Evolutionary conservation across 257 asterid genomes (phyloP).

Genomic region (Plantago ovata): DNA sequence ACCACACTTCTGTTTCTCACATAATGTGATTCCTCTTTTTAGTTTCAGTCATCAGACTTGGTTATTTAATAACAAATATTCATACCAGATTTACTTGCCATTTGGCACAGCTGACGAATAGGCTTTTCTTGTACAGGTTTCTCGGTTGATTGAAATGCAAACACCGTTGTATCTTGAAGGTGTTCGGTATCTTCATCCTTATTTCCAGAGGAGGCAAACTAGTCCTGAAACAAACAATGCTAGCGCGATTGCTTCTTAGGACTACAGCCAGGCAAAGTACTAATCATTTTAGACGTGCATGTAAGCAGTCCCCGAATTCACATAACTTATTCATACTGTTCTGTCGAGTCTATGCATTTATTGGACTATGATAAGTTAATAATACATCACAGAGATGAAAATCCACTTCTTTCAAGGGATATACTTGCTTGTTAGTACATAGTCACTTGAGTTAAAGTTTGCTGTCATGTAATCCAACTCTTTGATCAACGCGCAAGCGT

Average conservation of each 20-base stretch:
- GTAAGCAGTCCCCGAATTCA: not conserved
- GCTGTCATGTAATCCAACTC: not conserved
- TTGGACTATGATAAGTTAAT: not conserved
- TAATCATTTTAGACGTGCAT: not conserved
- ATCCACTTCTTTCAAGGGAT: conserved; percentile 1
- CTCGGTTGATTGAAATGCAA: conserved; percentile 94
- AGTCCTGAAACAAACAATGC: conserved; percentile 20
- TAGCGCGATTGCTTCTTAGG: conserved; percentile 20
- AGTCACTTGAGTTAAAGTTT: not conserved
- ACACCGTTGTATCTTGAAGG: conserved; percentile 69
- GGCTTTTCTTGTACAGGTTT: conserved; percentile 45
- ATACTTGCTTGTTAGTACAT: not conserved
- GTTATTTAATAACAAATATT: not conserved
- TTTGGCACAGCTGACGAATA: not conserved
- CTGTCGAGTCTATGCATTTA: not conserved
- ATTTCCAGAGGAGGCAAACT: conserved; percentile 41
- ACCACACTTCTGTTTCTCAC: conserved; percentile 1
- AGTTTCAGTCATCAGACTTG: not conserved
- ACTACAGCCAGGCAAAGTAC: not conserved
- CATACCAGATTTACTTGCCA: not conserved
- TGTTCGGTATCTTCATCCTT: conserved; percentile 63
- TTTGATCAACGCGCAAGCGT: not conserved
- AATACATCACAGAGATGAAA: not conserved
- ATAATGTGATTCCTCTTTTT: not conserved
- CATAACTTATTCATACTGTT: not conserved